Conservation (phyloP, 2,329 filamentous ascomycete species). For the Colletotrichum orbiculare region DNA sequence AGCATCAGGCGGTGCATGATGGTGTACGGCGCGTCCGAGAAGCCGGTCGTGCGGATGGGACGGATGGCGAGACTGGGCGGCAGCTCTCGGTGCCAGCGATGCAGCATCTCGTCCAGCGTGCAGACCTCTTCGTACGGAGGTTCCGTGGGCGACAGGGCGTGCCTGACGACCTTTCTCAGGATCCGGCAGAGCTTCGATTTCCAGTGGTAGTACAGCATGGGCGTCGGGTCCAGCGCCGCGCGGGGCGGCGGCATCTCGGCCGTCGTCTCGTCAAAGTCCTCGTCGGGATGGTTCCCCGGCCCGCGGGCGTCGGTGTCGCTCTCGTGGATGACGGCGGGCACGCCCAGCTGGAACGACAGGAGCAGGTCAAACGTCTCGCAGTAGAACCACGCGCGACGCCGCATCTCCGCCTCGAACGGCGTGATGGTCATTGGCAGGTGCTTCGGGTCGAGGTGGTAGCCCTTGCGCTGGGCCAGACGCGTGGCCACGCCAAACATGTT, state of each 20-base stretch:
- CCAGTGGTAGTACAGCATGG: constrained; percentile 54
- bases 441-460: constrained; percentile 61
- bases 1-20: constrained; percentile 62
- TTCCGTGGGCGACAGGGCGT: constrained; percentile 51
- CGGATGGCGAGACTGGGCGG: constrained; percentile 54
- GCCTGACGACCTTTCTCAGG: constrained; percentile 55
- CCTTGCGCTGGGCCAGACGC: constrained; percentile 62
- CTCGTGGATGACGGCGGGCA: constrained; percentile 61
- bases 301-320: constrained; percentile 58
- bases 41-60: constrained; percentile 54
- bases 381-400: constrained; percentile 60
- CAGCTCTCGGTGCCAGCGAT: constrained; percentile 49
- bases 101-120: constrained; percentile 53
- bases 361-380: constrained; percentile 59
- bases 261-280: constrained; percentile 62
- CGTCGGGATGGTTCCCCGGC: constrained; percentile 59
- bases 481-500: constrained; percentile 58
- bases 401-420: constrained; percentile 63
- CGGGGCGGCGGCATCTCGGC: constrained; percentile 55
- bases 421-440: constrained; percentile 53
- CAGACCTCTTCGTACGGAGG: constrained; percentile 49
- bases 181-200: constrained; percentile 57
- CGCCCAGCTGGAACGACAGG: constrained; percentile 63
- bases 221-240: constrained; percentile 55
- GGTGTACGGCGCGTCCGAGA: constrained; percentile 55